Evolutionary conservation across 1,284 basidiomycete species (phyloP).

Genomic region (Ganoderma resinaceum): DNA sequence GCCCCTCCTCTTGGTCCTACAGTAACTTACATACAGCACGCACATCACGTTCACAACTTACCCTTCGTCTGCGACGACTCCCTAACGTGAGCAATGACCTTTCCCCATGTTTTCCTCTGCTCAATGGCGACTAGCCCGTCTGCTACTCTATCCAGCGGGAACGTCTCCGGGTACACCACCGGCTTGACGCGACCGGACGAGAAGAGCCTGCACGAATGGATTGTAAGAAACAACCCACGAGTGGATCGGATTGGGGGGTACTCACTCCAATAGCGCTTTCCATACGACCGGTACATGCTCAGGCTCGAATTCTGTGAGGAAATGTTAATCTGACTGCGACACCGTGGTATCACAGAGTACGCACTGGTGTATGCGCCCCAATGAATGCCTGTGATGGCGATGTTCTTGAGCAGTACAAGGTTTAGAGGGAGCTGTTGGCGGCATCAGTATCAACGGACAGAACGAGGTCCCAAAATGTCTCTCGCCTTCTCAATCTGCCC

Average conservation of each 20-base stretch:
- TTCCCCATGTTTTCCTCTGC: conserved; percentile 91
- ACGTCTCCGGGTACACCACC: conserved; percentile 77
- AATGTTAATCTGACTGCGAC: conserved; percentile 3
- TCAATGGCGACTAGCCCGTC: conserved; percentile 80
- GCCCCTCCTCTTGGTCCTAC: too few species aligned
- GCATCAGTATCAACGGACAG: not conserved
- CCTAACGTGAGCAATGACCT: conserved; percentile 78
- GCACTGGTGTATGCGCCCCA: conserved; percentile 85
- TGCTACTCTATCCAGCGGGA: conserved; percentile 62
- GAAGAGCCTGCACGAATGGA: conserved; percentile 60
- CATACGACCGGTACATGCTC: conserved; percentile 74
- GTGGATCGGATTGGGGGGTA: conserved; percentile 16
- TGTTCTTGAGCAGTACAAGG: conserved; percentile 87
- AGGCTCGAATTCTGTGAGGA: conserved; percentile 68
- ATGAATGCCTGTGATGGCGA: conserved; percentile 81
- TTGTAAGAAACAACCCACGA: not conserved
- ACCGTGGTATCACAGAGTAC: conserved; percentile 36
- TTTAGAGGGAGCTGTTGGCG: conserved; percentile 79
- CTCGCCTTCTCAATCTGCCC: conserved; percentile 90
- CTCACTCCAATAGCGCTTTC: conserved; percentile 74
- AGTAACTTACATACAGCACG: not conserved
- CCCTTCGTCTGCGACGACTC: conserved; percentile 40
- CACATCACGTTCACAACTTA: conserved; percentile 39
- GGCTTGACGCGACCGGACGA: conserved; percentile 72
- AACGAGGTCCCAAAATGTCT: conserved; percentile 20